A percentile compares a stretch with the other conserved stretches of the same genome.
Conservation (phyloP, 305 asterid genomes). For the Withania somnifera region DNA sequence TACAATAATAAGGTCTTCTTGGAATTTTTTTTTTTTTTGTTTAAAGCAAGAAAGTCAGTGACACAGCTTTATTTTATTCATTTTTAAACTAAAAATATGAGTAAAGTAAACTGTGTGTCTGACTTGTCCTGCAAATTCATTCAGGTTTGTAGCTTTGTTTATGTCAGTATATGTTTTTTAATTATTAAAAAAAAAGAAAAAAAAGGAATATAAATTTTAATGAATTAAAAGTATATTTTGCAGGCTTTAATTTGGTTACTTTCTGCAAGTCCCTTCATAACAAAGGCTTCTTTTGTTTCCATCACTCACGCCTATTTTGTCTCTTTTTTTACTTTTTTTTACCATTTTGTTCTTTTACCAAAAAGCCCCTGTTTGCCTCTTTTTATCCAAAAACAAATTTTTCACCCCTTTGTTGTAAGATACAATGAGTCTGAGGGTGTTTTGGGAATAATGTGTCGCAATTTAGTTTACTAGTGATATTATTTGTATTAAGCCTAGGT, state of each 20-base stretch:
- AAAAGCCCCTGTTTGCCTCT: background rate
- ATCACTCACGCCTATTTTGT: conserved; percentile 7
- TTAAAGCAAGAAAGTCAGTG: conserved; percentile 8
- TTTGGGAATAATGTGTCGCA: too few relatives aligned
- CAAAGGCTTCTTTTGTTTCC: conserved; percentile 20
- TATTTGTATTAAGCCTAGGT: too few relatives aligned
- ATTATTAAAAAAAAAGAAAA: background rate
- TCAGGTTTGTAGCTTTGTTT: background rate
- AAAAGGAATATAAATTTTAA: background rate
- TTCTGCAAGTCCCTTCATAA: background rate
- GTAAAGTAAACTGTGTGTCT: conserved; percentile 15
- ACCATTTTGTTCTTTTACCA: background rate
- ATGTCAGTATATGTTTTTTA: background rate
- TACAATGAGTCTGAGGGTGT: too few relatives aligned
- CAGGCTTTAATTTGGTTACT: background rate
- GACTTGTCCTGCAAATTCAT: conserved; percentile 20
- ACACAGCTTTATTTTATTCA: conserved; percentile 9
- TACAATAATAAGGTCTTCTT: background rate
- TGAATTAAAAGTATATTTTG: background rate
- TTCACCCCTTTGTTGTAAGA: too few relatives aligned
- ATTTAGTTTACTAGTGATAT: too few relatives aligned
- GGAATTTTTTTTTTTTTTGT: background rate
- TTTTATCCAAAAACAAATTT: background rate
- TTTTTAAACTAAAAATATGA: conserved; percentile 4
- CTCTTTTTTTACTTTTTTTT: background rate